Percentiles rank a stretch among this genome's conserved stretches.
Evolutionary conservation across 2,329 filamentous ascomycete species (phyloP).

Genomic region (Claviceps sp.): DNA sequence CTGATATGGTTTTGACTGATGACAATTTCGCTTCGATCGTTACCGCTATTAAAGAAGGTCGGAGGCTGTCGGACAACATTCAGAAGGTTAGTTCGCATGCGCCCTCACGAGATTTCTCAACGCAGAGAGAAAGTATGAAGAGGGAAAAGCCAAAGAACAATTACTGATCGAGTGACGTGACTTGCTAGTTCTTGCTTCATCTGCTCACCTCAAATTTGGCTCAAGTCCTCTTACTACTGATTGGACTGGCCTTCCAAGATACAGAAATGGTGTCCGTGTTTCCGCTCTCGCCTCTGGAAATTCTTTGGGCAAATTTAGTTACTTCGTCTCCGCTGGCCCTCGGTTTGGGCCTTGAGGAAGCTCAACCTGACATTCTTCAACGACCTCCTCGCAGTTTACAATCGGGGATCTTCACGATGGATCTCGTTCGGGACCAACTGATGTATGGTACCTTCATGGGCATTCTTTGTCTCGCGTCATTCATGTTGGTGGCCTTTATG

Average conservation of each 20-base stretch:
- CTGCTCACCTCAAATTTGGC: constrained; percentile 57
- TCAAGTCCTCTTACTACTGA: constrained; percentile 54
- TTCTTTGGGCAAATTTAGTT: constrained; percentile 65
- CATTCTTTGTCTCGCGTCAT: constrained; percentile 45
- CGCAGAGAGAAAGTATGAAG: not conserved
- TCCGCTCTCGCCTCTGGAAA: constrained; percentile 57
- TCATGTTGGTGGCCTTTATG: constrained; percentile 45
- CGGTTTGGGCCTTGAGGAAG: constrained; percentile 57
- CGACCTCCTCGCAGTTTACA: constrained; percentile 50
- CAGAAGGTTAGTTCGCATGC: constrained; percentile 41
- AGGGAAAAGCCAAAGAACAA: not conserved
- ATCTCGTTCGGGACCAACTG: constrained; percentile 16
- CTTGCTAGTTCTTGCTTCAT: constrained; percentile 44
- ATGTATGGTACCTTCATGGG: constrained; percentile 53
- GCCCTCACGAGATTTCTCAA: not conserved
- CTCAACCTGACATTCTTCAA: constrained; percentile 51
- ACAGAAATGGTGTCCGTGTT: constrained; percentile 45
- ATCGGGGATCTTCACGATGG: constrained; percentile 39
- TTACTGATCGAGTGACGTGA: not conserved
- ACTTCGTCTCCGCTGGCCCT: constrained; percentile 60
- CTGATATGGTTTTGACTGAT: constrained; percentile 78
- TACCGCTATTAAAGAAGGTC: constrained; percentile 57
- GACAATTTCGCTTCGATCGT: constrained; percentile 78
- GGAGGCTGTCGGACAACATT: constrained; percentile 59
- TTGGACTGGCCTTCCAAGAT: constrained; percentile 59